phyloP scores from a whole-genome alignment of 208 protist species.

The Wallacemonas sp. region DNA sequence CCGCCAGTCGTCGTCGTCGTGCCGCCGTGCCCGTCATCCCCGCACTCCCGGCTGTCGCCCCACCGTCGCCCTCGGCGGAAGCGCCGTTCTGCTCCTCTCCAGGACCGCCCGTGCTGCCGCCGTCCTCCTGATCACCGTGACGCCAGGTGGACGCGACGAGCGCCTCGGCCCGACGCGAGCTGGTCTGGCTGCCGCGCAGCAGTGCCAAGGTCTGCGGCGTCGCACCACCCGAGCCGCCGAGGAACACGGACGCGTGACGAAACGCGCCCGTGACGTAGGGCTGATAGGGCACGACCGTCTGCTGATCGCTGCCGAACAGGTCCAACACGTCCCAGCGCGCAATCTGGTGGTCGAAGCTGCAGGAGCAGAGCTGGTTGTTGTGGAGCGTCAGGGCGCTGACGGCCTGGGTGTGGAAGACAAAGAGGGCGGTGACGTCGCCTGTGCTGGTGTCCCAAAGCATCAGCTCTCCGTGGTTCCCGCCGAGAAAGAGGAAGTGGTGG shows the following conservation, averaged over 20 bases:
- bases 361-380: slow-evolving; percentile 38
- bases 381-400: slow-evolving; percentile 39
- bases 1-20: slow-evolving; percentile 7
- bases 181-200: slow-evolving; percentile 13
- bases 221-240: not conserved
- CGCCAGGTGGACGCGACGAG: not conserved
- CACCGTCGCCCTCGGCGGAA: not conserved
- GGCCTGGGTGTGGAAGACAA: slow-evolving; percentile 41
- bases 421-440: slow-evolving; percentile 10
- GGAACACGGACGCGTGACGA: not conserved
- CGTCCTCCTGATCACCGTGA: not conserved
- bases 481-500: slow-evolving; percentile 35
- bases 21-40: not conserved
- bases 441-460: slow-evolving; percentile 37
- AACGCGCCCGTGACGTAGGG: slow-evolving; percentile 9
- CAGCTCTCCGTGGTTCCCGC: slow-evolving; percentile 35
- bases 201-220: slow-evolving; percentile 9
- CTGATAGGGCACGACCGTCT: slow-evolving; percentile 19
- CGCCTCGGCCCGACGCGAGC: slow-evolving; percentile 1
- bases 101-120: not conserved
- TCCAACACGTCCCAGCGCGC: slow-evolving; percentile 44
- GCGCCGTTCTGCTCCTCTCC: not conserved
- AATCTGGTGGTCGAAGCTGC: slow-evolving; percentile 44
- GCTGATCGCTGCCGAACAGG: slow-evolving; percentile 22
- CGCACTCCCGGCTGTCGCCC: not conserved